These are phyloP conservation scores for Coemansia sp. DNA, from an alignment of 192 early-diverging fungal species.

Conservation along the genomic window DNA sequence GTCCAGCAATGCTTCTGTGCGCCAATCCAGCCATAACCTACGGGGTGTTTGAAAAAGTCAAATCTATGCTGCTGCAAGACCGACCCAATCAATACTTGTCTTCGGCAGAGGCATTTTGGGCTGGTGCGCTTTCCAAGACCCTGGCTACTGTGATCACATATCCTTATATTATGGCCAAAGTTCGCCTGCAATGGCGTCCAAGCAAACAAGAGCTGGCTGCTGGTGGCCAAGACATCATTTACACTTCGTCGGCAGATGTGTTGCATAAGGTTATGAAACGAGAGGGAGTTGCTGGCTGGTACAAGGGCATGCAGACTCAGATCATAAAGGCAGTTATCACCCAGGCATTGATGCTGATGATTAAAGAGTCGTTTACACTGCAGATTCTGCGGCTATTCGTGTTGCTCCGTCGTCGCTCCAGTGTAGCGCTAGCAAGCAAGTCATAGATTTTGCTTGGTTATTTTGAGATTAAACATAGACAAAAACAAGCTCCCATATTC, in stretches of 20 bases:
- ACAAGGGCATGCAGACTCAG: slow-evolving; percentile 93
- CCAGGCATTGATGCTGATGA: slow-evolving; percentile 95
- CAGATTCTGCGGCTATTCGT: slow-evolving; percentile 43
- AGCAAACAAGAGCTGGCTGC: slow-evolving; percentile 61
- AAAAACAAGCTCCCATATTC: neutral
- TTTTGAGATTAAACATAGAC: neutral
- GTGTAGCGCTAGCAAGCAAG: neutral
- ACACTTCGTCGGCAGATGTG: slow-evolving; percentile 83
- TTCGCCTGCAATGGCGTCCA: slow-evolving; percentile 89
- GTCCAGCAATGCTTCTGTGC: slow-evolving; percentile 87
- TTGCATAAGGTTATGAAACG: slow-evolving; percentile 70
- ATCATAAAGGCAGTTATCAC: slow-evolving; percentile 99
- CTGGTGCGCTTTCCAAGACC: slow-evolving; percentile 92
- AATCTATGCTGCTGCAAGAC: slow-evolving; percentile 58
- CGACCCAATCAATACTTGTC: slow-evolving; percentile 56
- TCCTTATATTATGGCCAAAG: slow-evolving; percentile 99
- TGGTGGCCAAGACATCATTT: slow-evolving; percentile 56
- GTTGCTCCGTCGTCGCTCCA: slow-evolving; percentile 7
- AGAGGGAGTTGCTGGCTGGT: slow-evolving; percentile 90
- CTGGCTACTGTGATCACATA: slow-evolving; percentile 83
- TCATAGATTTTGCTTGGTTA: neutral
- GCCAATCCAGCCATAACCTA: slow-evolving; percentile 98
- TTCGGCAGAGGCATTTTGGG: slow-evolving; percentile 83
- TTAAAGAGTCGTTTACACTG: slow-evolving; percentile 84
- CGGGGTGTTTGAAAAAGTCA: slow-evolving; percentile 86